These are phyloP conservation scores for Stachybotrys chartarum DNA, from an alignment of 2,329 filamentous ascomycete species.

Conservation along the genomic window DNA sequence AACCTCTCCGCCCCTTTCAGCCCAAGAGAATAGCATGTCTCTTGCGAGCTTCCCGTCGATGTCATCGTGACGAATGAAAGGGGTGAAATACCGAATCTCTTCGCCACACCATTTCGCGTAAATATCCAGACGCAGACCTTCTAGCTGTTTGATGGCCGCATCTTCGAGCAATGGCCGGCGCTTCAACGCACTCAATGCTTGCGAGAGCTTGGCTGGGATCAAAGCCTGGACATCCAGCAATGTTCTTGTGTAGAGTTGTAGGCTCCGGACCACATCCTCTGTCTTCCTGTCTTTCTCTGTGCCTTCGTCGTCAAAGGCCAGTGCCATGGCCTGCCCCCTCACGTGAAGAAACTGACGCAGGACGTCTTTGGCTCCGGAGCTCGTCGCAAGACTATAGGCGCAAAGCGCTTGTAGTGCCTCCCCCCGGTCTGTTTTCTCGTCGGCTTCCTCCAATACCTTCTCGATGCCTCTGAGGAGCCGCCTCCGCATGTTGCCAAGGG, in stretches of 20 bases:
- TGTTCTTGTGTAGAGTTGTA: constrained; percentile 70
- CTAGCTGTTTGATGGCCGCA: constrained; percentile 53
- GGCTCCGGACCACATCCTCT: constrained; percentile 51
- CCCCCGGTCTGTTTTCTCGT: constrained; percentile 39
- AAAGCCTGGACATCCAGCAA: constrained; percentile 70
- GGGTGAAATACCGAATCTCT: constrained; percentile 77
- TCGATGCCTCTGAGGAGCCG: constrained; percentile 63
- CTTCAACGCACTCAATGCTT: constrained; percentile 63
- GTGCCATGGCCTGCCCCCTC: constrained; percentile 60
- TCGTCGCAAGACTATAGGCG: constrained; percentile 76
- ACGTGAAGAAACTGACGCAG: constrained; percentile 71
- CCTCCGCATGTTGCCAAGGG: constrained; percentile 52
- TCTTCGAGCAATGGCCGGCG: constrained; percentile 66
- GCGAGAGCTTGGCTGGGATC: constrained; percentile 64
- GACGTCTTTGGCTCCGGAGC: constrained; percentile 71
- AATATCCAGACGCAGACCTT: constrained; percentile 70
- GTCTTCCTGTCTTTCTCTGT: constrained; percentile 30
- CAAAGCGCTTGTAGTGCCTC: constrained; percentile 67
- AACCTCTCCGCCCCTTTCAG: constrained; percentile 49
- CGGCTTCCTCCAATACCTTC: constrained; percentile 57
- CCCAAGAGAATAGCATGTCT: constrained; percentile 58
- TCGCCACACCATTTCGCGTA: constrained; percentile 74
- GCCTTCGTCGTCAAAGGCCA: constrained; percentile 48
- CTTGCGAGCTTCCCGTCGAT: constrained; percentile 53
- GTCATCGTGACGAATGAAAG: constrained; percentile 80